phyloP scores from a whole-genome alignment of 192 early-diverging fungal species.

The Coemansia sp. region DNA sequence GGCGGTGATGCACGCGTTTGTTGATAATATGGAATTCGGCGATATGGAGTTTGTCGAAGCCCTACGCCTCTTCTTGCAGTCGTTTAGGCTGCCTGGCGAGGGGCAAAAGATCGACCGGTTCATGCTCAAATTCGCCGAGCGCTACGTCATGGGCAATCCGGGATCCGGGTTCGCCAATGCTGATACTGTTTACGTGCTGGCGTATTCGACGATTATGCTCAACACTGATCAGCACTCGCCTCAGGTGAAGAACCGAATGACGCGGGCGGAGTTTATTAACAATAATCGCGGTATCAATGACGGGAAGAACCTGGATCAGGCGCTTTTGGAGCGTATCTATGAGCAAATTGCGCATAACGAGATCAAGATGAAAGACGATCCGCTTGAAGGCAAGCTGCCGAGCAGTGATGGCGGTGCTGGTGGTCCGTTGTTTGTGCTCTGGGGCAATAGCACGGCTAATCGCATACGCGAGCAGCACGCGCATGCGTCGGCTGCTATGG shows the following conservation, averaged over 20 bases:
- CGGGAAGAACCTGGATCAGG: conserved; percentile 70
- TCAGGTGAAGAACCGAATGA: conserved; percentile 85
- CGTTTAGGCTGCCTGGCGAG: conserved; percentile 90
- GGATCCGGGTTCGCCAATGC: conserved; percentile 77
- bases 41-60: conserved; percentile 75
- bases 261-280: conserved; percentile 77
- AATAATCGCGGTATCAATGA: conserved; percentile 96
- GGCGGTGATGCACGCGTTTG: conserved; percentile 95
- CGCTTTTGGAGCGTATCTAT: conserved; percentile 71
- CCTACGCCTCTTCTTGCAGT: conserved; percentile 78
- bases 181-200: conserved; percentile 90
- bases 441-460: conserved; percentile 41
- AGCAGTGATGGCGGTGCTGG: conserved; percentile 42
- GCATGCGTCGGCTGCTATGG: conserved; percentile 65
- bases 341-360: conserved; percentile 81
- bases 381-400: conserved; percentile 30
- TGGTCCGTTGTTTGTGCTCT: conserved; percentile 44
- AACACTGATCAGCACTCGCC: conserved; percentile 91
- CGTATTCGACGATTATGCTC: conserved; percentile 90
- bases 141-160: conserved; percentile 83
- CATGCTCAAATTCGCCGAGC: conserved; percentile 97
- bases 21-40: conserved; percentile 83
- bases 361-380: conserved; percentile 93
- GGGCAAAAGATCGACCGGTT: conserved; percentile 95
- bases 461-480: conserved; percentile 58